Evolutionary conservation across 805 yeast species (phyloP).

Genomic region (Vanderwaltozyma tropicalis): DNA sequence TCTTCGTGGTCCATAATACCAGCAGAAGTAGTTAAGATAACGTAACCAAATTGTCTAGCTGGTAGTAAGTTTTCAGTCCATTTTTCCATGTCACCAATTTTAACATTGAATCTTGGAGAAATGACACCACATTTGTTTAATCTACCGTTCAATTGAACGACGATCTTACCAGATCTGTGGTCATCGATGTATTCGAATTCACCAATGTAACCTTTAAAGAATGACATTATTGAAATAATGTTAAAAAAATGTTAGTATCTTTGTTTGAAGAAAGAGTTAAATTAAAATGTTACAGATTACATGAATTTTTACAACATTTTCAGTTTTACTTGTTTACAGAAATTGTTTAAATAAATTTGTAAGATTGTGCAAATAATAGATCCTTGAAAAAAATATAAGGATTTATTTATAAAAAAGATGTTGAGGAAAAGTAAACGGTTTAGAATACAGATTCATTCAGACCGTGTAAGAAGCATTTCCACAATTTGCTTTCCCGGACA

Average conservation of each 20-base stretch:
- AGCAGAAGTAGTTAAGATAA: slow-evolving; percentile 95
- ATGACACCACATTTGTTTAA: slow-evolving; percentile 98
- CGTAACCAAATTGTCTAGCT: slow-evolving; percentile 98
- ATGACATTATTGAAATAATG: neutral
- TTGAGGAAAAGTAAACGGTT: slow-evolving; percentile 63
- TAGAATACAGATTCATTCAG: slow-evolving; percentile 20
- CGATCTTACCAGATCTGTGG: slow-evolving; percentile 98
- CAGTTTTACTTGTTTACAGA: no score
- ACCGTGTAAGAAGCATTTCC: slow-evolving; percentile 65
- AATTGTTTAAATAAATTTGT: neutral
- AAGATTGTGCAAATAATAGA: neutral
- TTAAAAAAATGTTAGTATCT: slow-evolving; percentile 7
- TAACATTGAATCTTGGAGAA: slow-evolving; percentile 96
- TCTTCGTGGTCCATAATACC: slow-evolving; percentile 99
- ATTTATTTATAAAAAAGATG: no score
- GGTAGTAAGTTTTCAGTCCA: slow-evolving; percentile 98
- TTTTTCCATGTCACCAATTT: slow-evolving; percentile 89
- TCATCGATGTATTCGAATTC: slow-evolving; percentile 97
- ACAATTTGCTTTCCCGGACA: slow-evolving; percentile 71
- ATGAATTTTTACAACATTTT: no score
- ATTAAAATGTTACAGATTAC: no score
- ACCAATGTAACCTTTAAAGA: slow-evolving; percentile 61
- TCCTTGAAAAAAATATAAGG: neutral
- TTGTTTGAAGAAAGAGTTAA: neutral
- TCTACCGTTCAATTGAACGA: slow-evolving; percentile 93